Percentiles rank a stretch among this genome's conserved stretches.
phyloP scores from a whole-genome alignment of 2,329 filamentous ascomycete genomes.

The Pyrenophora graminea region DNA sequence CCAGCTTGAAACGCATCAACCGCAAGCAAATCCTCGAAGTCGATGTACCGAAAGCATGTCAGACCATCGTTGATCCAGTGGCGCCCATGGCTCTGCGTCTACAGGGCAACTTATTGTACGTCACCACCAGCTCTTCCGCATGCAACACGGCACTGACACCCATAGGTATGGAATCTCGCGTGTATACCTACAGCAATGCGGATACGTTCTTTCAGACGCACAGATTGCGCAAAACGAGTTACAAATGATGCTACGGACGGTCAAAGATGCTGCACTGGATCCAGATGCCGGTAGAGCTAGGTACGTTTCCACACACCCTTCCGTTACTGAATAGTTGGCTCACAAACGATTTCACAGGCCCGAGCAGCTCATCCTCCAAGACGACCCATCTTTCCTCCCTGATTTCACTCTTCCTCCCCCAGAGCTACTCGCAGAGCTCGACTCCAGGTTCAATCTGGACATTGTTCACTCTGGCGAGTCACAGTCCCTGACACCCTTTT shows the following conservation, averaged over 20 bases:
- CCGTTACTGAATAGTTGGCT: background rate
- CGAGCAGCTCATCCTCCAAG: slow-evolving; percentile 74
- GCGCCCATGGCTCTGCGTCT: slow-evolving; percentile 88
- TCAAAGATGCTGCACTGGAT: slow-evolving; percentile 67
- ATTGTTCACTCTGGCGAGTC: slow-evolving; percentile 42
- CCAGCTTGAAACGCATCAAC: slow-evolving; percentile 72
- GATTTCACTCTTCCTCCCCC: slow-evolving; percentile 65
- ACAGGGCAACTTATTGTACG: slow-evolving; percentile 81
- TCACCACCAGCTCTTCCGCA: background rate
- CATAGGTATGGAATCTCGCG: slow-evolving; percentile 69
- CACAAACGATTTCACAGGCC: slow-evolving; percentile 56
- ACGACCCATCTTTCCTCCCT: slow-evolving; percentile 81
- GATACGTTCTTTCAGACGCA: slow-evolving; percentile 80
- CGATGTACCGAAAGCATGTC: slow-evolving; percentile 82
- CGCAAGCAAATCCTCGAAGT: slow-evolving; percentile 88
- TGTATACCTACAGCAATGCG: slow-evolving; percentile 85
- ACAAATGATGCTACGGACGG: slow-evolving; percentile 65
- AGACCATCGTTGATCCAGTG: slow-evolving; percentile 82
- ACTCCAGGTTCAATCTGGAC: slow-evolving; percentile 42
- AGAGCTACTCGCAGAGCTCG: slow-evolving; percentile 55
- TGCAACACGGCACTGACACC: slow-evolving; percentile 15
- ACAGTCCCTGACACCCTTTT: slow-evolving; percentile 45
- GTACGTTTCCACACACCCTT: slow-evolving; percentile 54
- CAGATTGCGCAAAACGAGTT: slow-evolving; percentile 76
- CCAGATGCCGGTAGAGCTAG: slow-evolving; percentile 70